phyloP scores from a whole-genome alignment of 2,329 filamentous ascomycete species.

The Tolypocladium paradoxum region DNA sequence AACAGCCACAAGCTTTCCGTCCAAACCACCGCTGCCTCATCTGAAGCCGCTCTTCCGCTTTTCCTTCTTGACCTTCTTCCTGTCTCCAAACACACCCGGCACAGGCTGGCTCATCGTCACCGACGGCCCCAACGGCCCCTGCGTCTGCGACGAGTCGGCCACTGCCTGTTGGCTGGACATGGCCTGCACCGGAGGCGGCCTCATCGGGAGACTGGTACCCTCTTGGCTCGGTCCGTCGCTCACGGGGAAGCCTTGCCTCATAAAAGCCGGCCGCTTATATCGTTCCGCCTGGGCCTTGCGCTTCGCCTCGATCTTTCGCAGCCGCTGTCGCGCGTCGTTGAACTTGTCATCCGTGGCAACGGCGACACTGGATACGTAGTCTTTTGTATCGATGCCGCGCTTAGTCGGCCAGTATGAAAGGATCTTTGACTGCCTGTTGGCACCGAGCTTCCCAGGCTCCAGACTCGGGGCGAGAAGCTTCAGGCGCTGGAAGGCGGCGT shows the following conservation, averaged over 20 bases:
- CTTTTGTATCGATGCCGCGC: conserved; percentile 20
- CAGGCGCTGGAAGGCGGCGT: conserved; percentile 22
- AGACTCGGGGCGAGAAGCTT: conserved; percentile 22
- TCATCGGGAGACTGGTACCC: conserved; percentile 5
- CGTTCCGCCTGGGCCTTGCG: conserved; percentile 23
- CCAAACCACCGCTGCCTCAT: conserved; percentile 4
- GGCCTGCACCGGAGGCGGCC: conserved; percentile 12
- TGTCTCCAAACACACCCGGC: conserved; percentile 34
- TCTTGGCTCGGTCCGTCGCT: conserved; percentile 4
- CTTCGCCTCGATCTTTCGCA: conserved; percentile 20
- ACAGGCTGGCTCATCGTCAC: conserved; percentile 35
- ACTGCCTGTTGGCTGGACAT: conserved; percentile 25
- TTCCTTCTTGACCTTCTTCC: conserved; percentile 30
- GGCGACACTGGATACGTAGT: conserved; percentile 28
- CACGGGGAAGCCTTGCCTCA: conserved; percentile 12
- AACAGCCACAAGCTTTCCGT: not conserved
- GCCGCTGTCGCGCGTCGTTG: conserved; percentile 20
- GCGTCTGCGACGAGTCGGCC: conserved; percentile 23
- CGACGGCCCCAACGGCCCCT: conserved; percentile 15
- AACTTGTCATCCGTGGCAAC: conserved; percentile 24
- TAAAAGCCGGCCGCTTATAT: conserved; percentile 19
- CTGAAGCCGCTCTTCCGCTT: conserved; percentile 33
- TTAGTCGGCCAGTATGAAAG: conserved; percentile 29
- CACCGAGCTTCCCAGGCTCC: conserved; percentile 12
- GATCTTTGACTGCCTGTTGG: conserved; percentile 16